Base-by-base conservation (phyloP, 306 rosid species). In the Benincasa hispida region DNA sequence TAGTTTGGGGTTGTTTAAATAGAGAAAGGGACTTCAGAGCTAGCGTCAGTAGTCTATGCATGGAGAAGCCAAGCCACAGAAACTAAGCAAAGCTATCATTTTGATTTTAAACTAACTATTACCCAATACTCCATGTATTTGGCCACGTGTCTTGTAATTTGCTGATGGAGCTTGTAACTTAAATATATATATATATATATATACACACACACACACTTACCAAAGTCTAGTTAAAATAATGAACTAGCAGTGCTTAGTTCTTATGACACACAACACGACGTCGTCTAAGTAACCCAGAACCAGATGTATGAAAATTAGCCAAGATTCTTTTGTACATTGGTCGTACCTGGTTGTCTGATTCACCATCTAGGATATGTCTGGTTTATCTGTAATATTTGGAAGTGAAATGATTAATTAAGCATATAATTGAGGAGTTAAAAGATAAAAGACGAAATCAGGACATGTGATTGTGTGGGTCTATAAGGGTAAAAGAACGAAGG, bases 241-340 rank as follows among this genome's bases (percentile, higher is more conserved):
- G 10, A 39, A 39, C 5, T n/a, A 4, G 22, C 48, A 63, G 7
- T 56, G 22, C 30, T 10, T 53, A 8, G 28, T 45, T 9, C 5
- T n/a, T 32, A 22, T 41, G 50, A 3, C 19, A 13, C 12, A 68
- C 32, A 50, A 15, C 21, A 50, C 55, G 34, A 22, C 74, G 34
- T 42, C 37, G 56, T 69, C 24, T 42, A 63, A 34, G 1, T 35
- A 39, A 42, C 55, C 9, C 2, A 17, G 55, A 4, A 6, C 35
- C 37, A 42, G 30, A 69, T 21, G 54, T 69, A 72, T 50, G 76
- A 50, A 72, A 27, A 28, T 72, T 51, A 28, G 41, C 42, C 27
- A 72, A 50, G 61, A 72, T 72, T 72, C 76, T 50, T 72, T 48
- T 72, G 76, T 72, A 72, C 76, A 50, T 72, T 72, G 41, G 35